Evolutionary conservation across 2,329 filamentous ascomycete genomes (phyloP), one percentile per base, ranked within the genome.

Genomic region (Fusarium algeriense): DNA sequence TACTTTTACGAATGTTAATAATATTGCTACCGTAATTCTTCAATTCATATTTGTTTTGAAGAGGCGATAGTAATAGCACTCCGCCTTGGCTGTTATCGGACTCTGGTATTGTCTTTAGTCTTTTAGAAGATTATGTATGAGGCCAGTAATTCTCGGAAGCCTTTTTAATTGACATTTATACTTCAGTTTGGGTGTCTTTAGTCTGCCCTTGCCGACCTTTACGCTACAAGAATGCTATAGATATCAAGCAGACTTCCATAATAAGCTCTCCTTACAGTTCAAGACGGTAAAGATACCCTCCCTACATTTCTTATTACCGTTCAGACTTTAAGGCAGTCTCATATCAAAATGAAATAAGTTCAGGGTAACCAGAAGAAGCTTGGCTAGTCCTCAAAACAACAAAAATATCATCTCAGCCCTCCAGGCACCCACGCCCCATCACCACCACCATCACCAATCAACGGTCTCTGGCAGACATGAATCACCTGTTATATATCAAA

Each of bases 401-500:
- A 49, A 38, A 23, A 15, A 34, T 30, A 14, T 46, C 30, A 20
- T 49, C 15, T 69, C 44, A 57, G 63, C 58, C 63, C 28, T 60
- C 50, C 11, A 65, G 54, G 45, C 68, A 69, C 23, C 59, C 46
- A 55, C 15, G 20, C 38, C 26, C 32, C 43, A 44, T 54, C 20
- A 54, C 44, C 32, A 60, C 17, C 34, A 38, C 34, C 4, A 43
- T 48, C 37, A 40, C 59, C 60, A 58, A 62, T 59, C 34, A 48
- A 28, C 13, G 35, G 8, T 20, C 38, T 41, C 12, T n/a, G 26
- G 11, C n/a, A 26, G 14, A 28, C 28, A 46, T 32, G 32, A 28
- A 32, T 34, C 14, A 6, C 26, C 14, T 53, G 15, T 53, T 62
- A 70, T 66, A 68, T 38, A 68, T n/a, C 49, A 54, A 59, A 64